Evolutionary conservation across 2,329 filamentous ascomycete species (phyloP).

Genomic region (Drechslerella dactyloides): DNA sequence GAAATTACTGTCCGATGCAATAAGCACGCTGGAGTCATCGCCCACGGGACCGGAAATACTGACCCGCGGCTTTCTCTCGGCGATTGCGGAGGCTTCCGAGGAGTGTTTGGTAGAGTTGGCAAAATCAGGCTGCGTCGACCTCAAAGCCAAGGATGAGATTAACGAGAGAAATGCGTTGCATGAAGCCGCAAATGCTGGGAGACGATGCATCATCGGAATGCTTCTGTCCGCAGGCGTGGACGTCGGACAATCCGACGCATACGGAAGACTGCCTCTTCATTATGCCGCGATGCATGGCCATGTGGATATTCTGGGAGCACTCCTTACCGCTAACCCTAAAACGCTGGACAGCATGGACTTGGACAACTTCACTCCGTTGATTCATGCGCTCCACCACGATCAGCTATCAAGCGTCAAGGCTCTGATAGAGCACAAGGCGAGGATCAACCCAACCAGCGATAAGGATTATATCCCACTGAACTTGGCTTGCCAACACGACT

Average conservation of each 20-base stretch:
- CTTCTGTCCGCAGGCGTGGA: conserved; percentile 78
- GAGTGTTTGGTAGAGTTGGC: conserved; percentile 77
- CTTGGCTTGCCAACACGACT: conserved; percentile 91
- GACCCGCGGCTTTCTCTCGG: conserved; percentile 86
- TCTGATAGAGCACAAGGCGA: conserved; percentile 77
- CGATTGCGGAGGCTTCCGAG: conserved; percentile 82
- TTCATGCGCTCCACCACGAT: conserved; percentile 91
- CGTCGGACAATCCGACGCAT: conserved; percentile 83
- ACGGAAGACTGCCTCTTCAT: conserved; percentile 89
- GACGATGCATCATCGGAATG: conserved; percentile 75
- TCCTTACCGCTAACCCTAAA: conserved; percentile 71
- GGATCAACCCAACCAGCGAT: conserved; percentile 83
- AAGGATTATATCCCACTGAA: conserved; percentile 94
- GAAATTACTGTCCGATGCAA: conserved; percentile 77
- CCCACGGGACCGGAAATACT: conserved; percentile 74
- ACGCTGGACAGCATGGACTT: conserved; percentile 91
- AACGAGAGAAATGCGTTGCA: conserved; percentile 96
- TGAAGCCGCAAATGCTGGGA: conserved; percentile 94
- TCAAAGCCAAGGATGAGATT: conserved; percentile 95
- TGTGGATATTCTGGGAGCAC: conserved; percentile 77
- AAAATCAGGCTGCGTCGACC: conserved; percentile 80
- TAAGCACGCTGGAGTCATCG: conserved; percentile 71
- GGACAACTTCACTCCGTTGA: conserved; percentile 94
- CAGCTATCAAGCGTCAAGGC: conserved; percentile 79
- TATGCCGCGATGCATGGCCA: conserved; percentile 96